Evolutionary conservation across 768 basidiomycete species (phyloP).

Genomic region (Boletus rubescentipes): DNA sequence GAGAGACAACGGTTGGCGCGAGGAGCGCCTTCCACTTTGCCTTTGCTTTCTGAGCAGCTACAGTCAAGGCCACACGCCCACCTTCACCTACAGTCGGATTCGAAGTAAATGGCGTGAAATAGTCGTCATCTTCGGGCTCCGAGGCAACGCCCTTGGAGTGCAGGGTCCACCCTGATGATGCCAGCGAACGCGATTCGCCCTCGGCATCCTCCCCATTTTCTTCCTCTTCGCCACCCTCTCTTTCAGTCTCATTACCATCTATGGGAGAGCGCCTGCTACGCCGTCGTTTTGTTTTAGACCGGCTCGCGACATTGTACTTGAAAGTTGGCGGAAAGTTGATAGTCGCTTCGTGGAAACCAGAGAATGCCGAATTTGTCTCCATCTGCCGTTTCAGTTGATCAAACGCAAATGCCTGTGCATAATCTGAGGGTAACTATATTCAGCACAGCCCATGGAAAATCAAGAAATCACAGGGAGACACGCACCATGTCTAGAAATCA

Average conservation of each 20-base stretch:
- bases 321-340: constrained; percentile 93
- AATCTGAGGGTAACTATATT: constrained; percentile 49
- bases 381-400: constrained; percentile 86
- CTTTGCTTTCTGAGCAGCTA: constrained; percentile 55
- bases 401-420: constrained; percentile 81
- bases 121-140: constrained; percentile 44
- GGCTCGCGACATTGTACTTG: constrained; percentile 82
- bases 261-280: constrained; percentile 37
- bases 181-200: constrained; percentile 51
- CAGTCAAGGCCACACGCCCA: constrained; percentile 39
- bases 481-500: constrained; percentile 77
- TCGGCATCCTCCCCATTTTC: constrained; percentile 42
- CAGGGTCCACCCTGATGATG: constrained; percentile 50
- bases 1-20: constrained; percentile 33
- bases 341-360: constrained; percentile 74
- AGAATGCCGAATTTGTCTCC: constrained; percentile 63
- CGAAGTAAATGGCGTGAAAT: constrained; percentile 28
- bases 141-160: constrained; percentile 37
- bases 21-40: constrained; percentile 52
- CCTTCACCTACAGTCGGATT: constrained; percentile 30
- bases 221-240: constrained; percentile 36
- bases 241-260: constrained; percentile 42
- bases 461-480: background rate
- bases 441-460: background rate
- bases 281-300: constrained; percentile 41